Evolutionary conservation across 768 basidiomycete genomes (phyloP), one percentile per base, ranked within the genome.

Genomic region (Lactifluus rugatus): DNA sequence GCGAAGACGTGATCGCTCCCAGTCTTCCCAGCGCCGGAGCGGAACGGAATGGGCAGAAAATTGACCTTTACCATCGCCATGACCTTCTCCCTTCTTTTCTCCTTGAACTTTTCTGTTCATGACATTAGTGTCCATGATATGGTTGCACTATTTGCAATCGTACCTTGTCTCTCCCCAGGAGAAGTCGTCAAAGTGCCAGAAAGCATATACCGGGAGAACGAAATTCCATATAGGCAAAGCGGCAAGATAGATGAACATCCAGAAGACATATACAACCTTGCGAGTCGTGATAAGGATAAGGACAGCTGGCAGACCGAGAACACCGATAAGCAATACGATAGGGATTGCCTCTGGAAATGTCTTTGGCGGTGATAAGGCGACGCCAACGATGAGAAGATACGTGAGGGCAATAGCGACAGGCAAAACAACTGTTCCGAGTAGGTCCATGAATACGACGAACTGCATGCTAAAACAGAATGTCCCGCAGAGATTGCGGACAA

Each of bases 381-480:
- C 86, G 64, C 81, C 81, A 66, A 89, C 83, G 69, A 96, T 83
- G 48, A 98, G 83, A 56, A 84, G 79, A 69, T 93, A 93, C 2
- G 96, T 98, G 51, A 99, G 78, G 54, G 78, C 74, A 66, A 99
- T 96, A 62, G 95, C 95, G 66, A 97, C 84, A 26, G 96, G 96
- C 17, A 97, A 81, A 21, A 96, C 93, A 65, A 92, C 82, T 2
- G 91, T 94, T 58, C 90, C 90, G 58, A 93, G 73, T 45, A 94
- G 81, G 71, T 97, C 93, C 90, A 98, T 93, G 75, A 95, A 92
- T 54, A 98, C 93, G 70, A 98, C 85, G 71, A 98, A 98, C 70
- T 98, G 96, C 94, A 97, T 98, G 73, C 93, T 96, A 75, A 98
- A 97, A 77, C 96, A 99, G 73, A 99, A 99, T 31, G 95, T 98